Base-by-base conservation (phyloP, 768 basidiomycete genomes). In the Podaxis sp. region DNA sequence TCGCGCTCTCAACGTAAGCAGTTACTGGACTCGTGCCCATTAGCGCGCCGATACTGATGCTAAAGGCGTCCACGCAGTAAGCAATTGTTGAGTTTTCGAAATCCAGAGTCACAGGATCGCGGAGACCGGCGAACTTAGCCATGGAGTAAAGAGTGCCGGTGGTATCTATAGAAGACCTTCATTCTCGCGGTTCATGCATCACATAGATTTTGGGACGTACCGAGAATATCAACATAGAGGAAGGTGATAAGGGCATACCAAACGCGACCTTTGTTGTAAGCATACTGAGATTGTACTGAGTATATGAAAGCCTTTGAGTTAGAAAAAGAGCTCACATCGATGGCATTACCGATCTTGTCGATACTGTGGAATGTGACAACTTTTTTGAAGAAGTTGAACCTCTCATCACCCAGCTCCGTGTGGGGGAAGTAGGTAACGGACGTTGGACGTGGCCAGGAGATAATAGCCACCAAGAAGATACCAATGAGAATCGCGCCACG, bases 161-260 rank as follows among this genome's bases (percentile, higher is more conserved):
- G 30, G 77, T 80, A 76, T 73, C 24, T 51, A 36, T 58, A 38
- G 61, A 52, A 59, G 13, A 61, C 46, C 38, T 22, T 36, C 44
- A n/a, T 30, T 17, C 33, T 8, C 54, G 24, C 36, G 19, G 42
- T 33, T 48, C 64, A 65, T 72, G 80, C 78, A 42, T 52, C 39
- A 17, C 30, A 26, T 33, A 55, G 22, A 44, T 28, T n/a, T n/a
- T 40, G 40, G 36, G 55, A 71, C 82, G 52, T 67, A 88, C 86
- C 89, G 68, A 92, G 82, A 65, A 93, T 90, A 74, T 92, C 91
- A 68, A 95, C 93, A 71, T 94, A 95, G 59, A 95, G 84, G 85
- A 95, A 93, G 0, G 93, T 95, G 71, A 93, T 77, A 28, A 95
- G 80, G 5, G 93, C 93, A 72, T 94, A 92, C 93, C 93, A 95